phyloP scores from a whole-genome alignment of 306 rosid genomes.

The Hippophae tibetana region DNA sequence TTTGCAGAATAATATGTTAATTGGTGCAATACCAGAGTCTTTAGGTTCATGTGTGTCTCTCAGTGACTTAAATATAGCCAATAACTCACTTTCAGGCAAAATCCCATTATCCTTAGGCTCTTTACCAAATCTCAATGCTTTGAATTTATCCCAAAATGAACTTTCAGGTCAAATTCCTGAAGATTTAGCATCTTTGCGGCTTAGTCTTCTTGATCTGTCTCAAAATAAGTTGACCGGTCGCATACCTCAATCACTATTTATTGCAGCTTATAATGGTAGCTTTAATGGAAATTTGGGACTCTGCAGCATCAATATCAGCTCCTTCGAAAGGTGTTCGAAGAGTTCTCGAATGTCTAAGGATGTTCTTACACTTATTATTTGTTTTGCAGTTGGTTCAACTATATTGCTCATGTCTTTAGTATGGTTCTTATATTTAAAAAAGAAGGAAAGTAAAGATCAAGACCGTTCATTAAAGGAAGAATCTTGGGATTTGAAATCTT shows the following conservation, averaged over 20 bases:
- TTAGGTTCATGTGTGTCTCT: slow-evolving; percentile 46
- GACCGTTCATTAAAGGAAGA: slow-evolving; percentile 60
- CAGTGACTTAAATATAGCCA: slow-evolving; percentile 40
- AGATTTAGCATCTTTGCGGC: slow-evolving; percentile 35
- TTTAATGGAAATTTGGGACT: slow-evolving; percentile 59
- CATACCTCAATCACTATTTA: slow-evolving; percentile 45
- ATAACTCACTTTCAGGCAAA: slow-evolving; percentile 38
- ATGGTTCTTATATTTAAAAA: slow-evolving; percentile 27
- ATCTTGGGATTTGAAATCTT: slow-evolving; percentile 82
- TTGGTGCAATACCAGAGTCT: slow-evolving; percentile 55
- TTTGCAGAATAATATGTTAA: slow-evolving; percentile 44
- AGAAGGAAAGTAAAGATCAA: slow-evolving; percentile 28
- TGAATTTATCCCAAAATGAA: slow-evolving; percentile 49
- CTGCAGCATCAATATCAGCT: slow-evolving; percentile 34
- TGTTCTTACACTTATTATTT: slow-evolving; percentile 40
- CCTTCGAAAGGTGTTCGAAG: slow-evolving; percentile 41
- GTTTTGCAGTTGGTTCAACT: slow-evolving; percentile 27
- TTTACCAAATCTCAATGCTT: slow-evolving; percentile 44
- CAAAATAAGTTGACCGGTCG: slow-evolving; percentile 46
- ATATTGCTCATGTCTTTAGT: slow-evolving; percentile 25
- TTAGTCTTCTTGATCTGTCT: slow-evolving; percentile 70
- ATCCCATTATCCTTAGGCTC: slow-evolving; percentile 65
- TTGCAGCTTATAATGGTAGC: slow-evolving; percentile 74
- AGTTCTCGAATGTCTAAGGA: slow-evolving; percentile 31
- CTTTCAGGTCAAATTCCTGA: slow-evolving; percentile 65